phyloP scores from a whole-genome alignment of 805 yeast species.

The Ogataea neopini region DNA sequence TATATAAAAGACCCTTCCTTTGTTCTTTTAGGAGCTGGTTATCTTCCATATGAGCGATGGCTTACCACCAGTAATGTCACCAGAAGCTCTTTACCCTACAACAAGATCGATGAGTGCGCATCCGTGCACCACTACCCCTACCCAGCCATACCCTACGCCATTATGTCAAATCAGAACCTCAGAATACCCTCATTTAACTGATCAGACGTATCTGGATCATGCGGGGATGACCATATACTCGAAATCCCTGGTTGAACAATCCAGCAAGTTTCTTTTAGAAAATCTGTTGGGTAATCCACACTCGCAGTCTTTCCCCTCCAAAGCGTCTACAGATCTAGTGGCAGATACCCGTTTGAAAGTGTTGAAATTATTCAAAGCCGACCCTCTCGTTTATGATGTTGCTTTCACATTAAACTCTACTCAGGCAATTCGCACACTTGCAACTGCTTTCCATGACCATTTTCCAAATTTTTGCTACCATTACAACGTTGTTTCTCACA shows the following conservation, averaged over 20 bases:
- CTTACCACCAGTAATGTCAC: neutral
- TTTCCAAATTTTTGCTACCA: constrained; percentile 25
- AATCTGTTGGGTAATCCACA: constrained; percentile 43
- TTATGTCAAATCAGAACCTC: constrained; percentile 18
- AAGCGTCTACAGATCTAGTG: constrained; percentile 28
- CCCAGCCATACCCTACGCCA: constrained; percentile 11
- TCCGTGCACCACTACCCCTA: neutral
- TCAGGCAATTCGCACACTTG: constrained; percentile 38
- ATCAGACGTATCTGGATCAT: constrained; percentile 40
- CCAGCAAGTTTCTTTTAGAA: constrained; percentile 26
- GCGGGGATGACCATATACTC: constrained; percentile 44
- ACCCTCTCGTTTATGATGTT: constrained; percentile 38
- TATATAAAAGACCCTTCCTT: neutral
- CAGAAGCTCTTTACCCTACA: neutral
- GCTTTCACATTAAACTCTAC: constrained; percentile 45
- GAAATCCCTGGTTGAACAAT: constrained; percentile 28
- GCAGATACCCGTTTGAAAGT: constrained; percentile 32
- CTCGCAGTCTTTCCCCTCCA: constrained; percentile 39
- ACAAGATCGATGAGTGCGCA: neutral
- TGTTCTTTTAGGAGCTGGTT: neutral
- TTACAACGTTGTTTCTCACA: constrained; percentile 40
- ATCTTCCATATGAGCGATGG: too few relatives aligned
- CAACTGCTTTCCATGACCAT: constrained; percentile 31
- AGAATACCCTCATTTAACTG: constrained; percentile 29
- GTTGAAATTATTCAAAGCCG: constrained; percentile 36